Conservation (phyloP, 176 grass and related monocot genomes). For the Oryza longistaminata region DNA sequence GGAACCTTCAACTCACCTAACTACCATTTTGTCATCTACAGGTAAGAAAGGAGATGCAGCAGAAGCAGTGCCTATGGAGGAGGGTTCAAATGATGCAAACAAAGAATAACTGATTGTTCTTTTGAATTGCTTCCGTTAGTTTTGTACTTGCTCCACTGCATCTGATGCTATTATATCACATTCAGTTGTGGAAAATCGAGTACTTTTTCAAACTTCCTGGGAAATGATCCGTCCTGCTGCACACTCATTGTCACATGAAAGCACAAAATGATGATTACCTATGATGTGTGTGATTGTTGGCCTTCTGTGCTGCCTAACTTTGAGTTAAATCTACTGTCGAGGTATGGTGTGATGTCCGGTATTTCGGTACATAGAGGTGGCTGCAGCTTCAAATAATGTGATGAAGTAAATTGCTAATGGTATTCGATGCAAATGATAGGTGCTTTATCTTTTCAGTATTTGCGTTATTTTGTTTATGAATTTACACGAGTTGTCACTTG, state of each 20-base stretch:
- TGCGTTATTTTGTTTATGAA: neutral
- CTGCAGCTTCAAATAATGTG: neutral
- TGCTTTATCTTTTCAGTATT: neutral
- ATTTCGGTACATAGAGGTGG: neutral
- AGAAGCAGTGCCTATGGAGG: constrained; percentile 74
- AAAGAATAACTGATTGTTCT: constrained; percentile 47
- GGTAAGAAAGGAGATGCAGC: constrained; percentile 82
- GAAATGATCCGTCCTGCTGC: constrained; percentile 34
- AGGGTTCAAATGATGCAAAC: constrained; percentile 55
- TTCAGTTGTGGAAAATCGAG: constrained; percentile 48
- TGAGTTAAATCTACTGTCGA: neutral
- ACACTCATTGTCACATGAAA: constrained; percentile 23
- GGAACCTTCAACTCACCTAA: neutral
- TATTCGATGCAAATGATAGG: too few relatives aligned
- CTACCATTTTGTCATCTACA: constrained; percentile 29
- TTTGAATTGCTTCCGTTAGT: constrained; percentile 38
- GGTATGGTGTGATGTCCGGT: neutral
- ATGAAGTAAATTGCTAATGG: neutral
- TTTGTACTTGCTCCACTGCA: constrained; percentile 43
- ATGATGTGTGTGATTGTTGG: neutral
- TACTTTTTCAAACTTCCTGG: constrained; percentile 27
- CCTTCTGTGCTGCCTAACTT: neutral
- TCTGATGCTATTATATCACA: constrained; percentile 57
- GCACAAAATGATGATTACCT: constrained; percentile 35
- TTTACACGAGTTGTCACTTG: neutral